Evolutionary conservation across 1,284 basidiomycete genomes (phyloP).

Genomic region (Rhodotorula sp.): DNA sequence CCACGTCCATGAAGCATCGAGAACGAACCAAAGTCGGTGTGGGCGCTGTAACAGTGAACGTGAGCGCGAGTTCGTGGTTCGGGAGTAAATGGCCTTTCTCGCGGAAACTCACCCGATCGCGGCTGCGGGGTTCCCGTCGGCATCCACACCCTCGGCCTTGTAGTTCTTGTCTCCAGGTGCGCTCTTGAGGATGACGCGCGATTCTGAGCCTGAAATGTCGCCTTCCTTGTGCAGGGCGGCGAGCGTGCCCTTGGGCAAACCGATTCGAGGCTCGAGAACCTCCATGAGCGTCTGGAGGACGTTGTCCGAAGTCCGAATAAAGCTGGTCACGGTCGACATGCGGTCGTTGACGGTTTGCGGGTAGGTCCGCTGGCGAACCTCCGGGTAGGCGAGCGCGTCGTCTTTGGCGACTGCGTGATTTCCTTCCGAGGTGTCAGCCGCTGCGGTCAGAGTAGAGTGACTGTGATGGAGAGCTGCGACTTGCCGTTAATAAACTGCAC

Average conservation of each 20-base stretch:
- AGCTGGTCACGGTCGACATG: slow-evolving; percentile 29
- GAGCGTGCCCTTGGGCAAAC: slow-evolving; percentile 29
- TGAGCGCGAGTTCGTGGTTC: no score
- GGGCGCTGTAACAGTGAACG: slow-evolving; percentile 4
- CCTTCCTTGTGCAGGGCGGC: slow-evolving; percentile 32
- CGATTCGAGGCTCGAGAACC: slow-evolving; percentile 29
- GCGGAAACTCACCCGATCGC: slow-evolving; percentile 27
- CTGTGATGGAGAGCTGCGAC: no score
- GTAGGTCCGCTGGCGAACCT: slow-evolving; percentile 35
- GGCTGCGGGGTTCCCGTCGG: slow-evolving; percentile 32
- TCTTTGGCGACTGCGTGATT: slow-evolving; percentile 15
- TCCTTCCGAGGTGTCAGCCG: no score
- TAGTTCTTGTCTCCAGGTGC: slow-evolving; percentile 17
- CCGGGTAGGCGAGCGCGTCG: slow-evolving; percentile 34
- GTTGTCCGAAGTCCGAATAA: slow-evolving; percentile 21
- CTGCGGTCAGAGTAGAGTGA: no score
- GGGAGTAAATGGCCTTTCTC: no score
- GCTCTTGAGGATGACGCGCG: slow-evolving; percentile 31
- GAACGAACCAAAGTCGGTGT: slow-evolving; percentile 54
- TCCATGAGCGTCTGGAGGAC: slow-evolving; percentile 31
- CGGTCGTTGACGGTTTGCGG: slow-evolving; percentile 17
- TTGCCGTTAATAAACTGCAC: slow-evolving; percentile 61
- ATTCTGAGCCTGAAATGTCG: slow-evolving; percentile 32
- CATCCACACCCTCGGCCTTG: slow-evolving; percentile 24
- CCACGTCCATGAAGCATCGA: slow-evolving; percentile 40